A percentile compares a stretch with the other conserved stretches of the same genome.
phyloP scores from a whole-genome alignment of 2,329 filamentous ascomycete species.

The Colletotrichum destructivum region DNA sequence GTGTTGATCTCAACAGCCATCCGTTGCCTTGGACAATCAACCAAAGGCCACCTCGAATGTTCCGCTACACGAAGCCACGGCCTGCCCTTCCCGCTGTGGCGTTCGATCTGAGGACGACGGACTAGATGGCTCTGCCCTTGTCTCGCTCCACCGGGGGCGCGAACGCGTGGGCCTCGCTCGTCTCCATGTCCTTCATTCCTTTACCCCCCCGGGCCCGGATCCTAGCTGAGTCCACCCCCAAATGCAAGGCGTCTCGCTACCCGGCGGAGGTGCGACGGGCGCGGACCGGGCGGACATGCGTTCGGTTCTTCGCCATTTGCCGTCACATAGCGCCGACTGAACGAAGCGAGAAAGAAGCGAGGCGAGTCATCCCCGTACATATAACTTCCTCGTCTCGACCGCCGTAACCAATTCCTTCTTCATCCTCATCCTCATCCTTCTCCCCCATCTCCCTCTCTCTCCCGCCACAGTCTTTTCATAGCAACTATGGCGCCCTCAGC shows the following conservation, averaged over 20 bases:
- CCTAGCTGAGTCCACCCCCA: conserved; percentile 33
- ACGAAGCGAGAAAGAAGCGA: background rate
- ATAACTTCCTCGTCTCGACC: conserved; percentile 31
- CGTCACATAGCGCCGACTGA: conserved; percentile 9
- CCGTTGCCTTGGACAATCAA: background rate
- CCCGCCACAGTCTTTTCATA: conserved; percentile 5
- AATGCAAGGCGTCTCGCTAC: conserved; percentile 38
- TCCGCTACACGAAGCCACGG: background rate
- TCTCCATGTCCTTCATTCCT: background rate
- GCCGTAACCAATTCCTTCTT: background rate
- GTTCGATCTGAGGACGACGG: conserved; percentile 31
- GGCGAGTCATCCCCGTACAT: conserved; percentile 4
- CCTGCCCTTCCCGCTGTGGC: conserved; percentile 30
- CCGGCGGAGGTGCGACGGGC: conserved; percentile 40
- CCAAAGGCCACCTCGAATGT: background rate
- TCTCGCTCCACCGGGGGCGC: conserved; percentile 6
- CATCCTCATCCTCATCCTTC: conserved; percentile 16
- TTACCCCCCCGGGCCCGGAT: conserved; percentile 19
- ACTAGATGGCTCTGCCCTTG: conserved; percentile 6
- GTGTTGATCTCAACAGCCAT: background rate
- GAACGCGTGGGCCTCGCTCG: conserved; percentile 32
- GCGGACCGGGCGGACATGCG: conserved; percentile 35
- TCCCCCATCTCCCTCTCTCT: background rate
- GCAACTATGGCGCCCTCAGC: conserved; percentile 50
- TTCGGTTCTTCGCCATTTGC: conserved; percentile 30